Percentiles rank a stretch among this genome's conserved stretches.
Conservation (phyloP, 2,329 filamentous ascomycete species). For the Colletotrichum filicis region DNA sequence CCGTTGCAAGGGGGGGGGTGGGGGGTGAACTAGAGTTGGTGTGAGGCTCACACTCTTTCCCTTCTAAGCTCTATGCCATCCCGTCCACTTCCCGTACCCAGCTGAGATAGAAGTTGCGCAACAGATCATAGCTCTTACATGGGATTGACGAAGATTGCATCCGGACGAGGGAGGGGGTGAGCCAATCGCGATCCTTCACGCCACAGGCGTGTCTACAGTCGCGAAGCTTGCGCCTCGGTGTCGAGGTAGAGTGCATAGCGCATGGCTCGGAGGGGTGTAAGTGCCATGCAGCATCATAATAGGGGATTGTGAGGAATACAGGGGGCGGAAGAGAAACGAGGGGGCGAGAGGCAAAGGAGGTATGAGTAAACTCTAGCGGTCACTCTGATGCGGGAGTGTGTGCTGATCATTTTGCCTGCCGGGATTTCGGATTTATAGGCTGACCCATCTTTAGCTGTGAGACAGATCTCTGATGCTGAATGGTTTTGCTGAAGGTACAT, state of each 20-base stretch:
- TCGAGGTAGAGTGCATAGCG: slow-evolving; percentile 9
- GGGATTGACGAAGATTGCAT: neutral
- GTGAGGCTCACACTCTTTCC: neutral
- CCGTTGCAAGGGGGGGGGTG: neutral
- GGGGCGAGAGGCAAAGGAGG: neutral
- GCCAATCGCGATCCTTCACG: slow-evolving; percentile 8
- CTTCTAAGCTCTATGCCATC: neutral
- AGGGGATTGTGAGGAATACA: neutral
- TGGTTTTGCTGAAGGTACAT: neutral
- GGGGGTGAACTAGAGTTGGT: neutral
- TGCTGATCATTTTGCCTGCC: neutral
- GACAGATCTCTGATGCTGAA: neutral
- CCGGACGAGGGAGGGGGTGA: neutral
- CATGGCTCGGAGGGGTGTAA: neutral
- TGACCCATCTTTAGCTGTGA: neutral
- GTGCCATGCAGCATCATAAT: neutral
- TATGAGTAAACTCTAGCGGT: neutral
- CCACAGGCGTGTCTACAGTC: slow-evolving; percentile 5
- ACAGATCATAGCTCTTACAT: neutral
- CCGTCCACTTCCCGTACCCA: slow-evolving; percentile 27
- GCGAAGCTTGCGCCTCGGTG: slow-evolving; percentile 7
- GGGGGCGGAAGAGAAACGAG: no score
- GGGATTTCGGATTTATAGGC: neutral
- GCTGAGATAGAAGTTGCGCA: neutral
- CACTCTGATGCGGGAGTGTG: neutral